Conservation (phyloP, 1,139 yeast genomes). For the Pneumocystis carinii region DNA sequence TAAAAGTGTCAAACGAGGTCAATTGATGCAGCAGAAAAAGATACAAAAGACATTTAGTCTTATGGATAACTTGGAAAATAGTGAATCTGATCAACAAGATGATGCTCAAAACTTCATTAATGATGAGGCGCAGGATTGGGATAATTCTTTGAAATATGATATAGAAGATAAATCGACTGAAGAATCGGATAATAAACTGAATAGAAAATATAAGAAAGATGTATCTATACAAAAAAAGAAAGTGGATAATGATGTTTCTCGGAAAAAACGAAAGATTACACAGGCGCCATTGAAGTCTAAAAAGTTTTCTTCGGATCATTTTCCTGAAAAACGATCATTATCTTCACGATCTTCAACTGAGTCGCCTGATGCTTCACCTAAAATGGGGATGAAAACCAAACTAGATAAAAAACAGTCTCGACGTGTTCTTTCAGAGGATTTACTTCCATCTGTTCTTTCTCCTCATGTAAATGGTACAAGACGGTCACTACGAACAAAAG, state of each 20-base stretch:
- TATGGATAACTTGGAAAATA: conserved; percentile 9
- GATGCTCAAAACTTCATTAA: conserved; percentile 16
- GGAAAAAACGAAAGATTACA: not conserved
- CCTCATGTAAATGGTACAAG: conserved; percentile 20
- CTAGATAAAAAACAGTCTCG: conserved; percentile 1
- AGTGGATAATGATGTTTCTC: not conserved
- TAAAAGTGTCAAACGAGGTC: conserved; percentile 1
- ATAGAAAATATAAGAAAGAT: not conserved
- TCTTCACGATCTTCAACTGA: conserved; percentile 3
- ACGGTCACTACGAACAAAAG: conserved; percentile 47
- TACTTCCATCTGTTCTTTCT: conserved; percentile 1
- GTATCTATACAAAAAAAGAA: not conserved
- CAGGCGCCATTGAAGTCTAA: conserved; percentile 1
- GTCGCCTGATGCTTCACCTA: not conserved
- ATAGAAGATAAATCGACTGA: conserved; percentile 6
- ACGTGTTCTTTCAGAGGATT: not conserved
- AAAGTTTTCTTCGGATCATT: conserved; percentile 15
- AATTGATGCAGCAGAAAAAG: conserved; percentile 10
- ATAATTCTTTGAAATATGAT: conserved; percentile 10
- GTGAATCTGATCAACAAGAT: conserved; percentile 9
- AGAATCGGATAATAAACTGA: not conserved
- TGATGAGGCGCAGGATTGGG: conserved; percentile 19
- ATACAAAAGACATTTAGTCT: conserved; percentile 11
- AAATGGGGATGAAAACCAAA: not conserved
- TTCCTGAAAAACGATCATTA: conserved; percentile 8